Conservation (phyloP, 2,329 filamentous ascomycete species). For the Reticulascus tulasneorum region DNA sequence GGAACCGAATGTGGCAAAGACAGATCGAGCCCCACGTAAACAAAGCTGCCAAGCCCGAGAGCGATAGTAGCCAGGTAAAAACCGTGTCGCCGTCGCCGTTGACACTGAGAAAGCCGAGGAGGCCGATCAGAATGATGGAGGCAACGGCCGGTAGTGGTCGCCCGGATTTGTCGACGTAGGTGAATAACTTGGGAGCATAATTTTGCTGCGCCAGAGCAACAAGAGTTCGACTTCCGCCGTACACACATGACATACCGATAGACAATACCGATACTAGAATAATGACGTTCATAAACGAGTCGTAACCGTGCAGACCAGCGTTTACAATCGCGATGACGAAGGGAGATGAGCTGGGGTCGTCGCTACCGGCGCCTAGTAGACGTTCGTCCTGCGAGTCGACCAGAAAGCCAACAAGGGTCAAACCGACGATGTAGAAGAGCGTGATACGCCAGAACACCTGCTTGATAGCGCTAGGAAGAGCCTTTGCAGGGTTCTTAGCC, state of each 20-base stretch:
- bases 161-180: slow-evolving; percentile 54
- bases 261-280: slow-evolving; percentile 57
- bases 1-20: slow-evolving; percentile 66
- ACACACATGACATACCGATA: slow-evolving; percentile 56
- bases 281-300: slow-evolving; percentile 56
- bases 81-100: slow-evolving; percentile 41
- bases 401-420: slow-evolving; percentile 49
- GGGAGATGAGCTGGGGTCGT: slow-evolving; percentile 35
- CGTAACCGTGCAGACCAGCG: slow-evolving; percentile 44
- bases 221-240: slow-evolving; percentile 56
- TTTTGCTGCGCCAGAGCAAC: slow-evolving; percentile 56
- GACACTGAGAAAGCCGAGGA: slow-evolving; percentile 47
- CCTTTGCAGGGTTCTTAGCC: slow-evolving; percentile 64
- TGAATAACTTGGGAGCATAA: slow-evolving; percentile 53
- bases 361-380: slow-evolving; percentile 28
- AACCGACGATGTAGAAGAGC: slow-evolving; percentile 50
- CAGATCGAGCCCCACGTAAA: slow-evolving; percentile 70
- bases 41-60: slow-evolving; percentile 61
- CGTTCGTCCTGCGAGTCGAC: slow-evolving; percentile 40
- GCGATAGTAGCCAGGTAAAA: slow-evolving; percentile 63
- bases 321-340: slow-evolving; percentile 56
- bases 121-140: slow-evolving; percentile 42
- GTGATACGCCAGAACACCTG: slow-evolving; percentile 64
- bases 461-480: slow-evolving; percentile 78
- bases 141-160: slow-evolving; percentile 50